These are phyloP conservation scores for Cercospora sp. DNA, from an alignment of 2,329 filamentous ascomycete species.

Conservation along the genomic window DNA sequence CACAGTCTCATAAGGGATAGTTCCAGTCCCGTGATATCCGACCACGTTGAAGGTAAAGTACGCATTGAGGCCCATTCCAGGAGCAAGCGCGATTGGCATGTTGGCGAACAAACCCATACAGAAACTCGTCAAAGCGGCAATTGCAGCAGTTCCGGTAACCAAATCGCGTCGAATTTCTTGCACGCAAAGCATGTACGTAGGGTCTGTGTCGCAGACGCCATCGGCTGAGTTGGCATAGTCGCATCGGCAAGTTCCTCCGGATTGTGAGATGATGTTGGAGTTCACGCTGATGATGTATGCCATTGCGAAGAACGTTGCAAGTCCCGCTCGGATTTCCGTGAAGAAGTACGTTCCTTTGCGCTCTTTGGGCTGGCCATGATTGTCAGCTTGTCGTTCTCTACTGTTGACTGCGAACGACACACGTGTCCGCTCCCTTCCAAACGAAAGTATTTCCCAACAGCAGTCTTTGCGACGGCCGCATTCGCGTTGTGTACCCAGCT, in stretches of 20 bases:
- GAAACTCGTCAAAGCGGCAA: constrained; percentile 76
- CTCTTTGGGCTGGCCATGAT: constrained; percentile 58
- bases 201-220: constrained; percentile 54
- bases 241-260: constrained; percentile 76
- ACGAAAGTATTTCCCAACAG: constrained; percentile 72
- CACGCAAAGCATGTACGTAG: constrained; percentile 64
- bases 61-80: constrained; percentile 80
- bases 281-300: constrained; percentile 75
- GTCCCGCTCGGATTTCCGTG: constrained; percentile 79
- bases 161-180: constrained; percentile 70
- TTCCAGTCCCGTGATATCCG: constrained; percentile 71
- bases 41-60: constrained; percentile 85
- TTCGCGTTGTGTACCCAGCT: constrained; percentile 33
- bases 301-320: constrained; percentile 71
- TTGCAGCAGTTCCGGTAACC: constrained; percentile 82
- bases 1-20: constrained; percentile 67
- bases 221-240: constrained; percentile 48
- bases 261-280: constrained; percentile 66
- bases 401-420: background rate
- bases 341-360: constrained; percentile 76
- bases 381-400: constrained; percentile 21
- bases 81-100: constrained; percentile 71
- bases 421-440: constrained; percentile 82
- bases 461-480: constrained; percentile 61
- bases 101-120: constrained; percentile 83